Evolutionary conservation across 192 early-diverging fungal genomes (phyloP).

Genomic region (Linnemannia hyalina): DNA sequence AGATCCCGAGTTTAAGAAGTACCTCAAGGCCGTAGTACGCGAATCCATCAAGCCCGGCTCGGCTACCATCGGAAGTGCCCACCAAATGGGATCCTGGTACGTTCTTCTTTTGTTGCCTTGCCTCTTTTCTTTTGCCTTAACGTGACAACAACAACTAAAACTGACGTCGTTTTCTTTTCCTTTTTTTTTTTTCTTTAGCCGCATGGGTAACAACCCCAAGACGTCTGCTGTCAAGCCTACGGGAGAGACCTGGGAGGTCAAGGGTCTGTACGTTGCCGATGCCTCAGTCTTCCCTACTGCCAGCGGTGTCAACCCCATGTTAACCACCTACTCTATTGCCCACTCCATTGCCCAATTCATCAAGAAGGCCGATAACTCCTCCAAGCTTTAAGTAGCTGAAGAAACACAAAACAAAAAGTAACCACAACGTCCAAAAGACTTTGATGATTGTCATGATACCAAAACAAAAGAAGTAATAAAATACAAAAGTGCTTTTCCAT

Average conservation of each 20-base stretch:
- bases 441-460: background rate
- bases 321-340: constrained; percentile 45
- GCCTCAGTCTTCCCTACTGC: constrained; percentile 79
- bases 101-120: background rate
- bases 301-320: constrained; percentile 79
- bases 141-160: background rate
- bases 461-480: constrained; percentile 3
- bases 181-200: constrained; percentile 40
- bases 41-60: constrained; percentile 50
- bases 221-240: constrained; percentile 73
- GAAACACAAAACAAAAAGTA: background rate
- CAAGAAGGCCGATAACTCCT: constrained; percentile 18
- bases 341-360: constrained; percentile 57
- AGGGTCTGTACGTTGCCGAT: constrained; percentile 81
- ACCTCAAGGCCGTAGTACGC: constrained; percentile 35
- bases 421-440: background rate
- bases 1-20: constrained; percentile 54
- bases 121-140: background rate
- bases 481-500: background rate
- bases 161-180: background rate
- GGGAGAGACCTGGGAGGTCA: constrained; percentile 81
- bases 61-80: constrained; percentile 62
- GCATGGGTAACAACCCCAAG: constrained; percentile 72
- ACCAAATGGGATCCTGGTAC: constrained; percentile 79
- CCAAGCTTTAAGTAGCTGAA: constrained; percentile 17